Evolutionary conservation across 768 basidiomycete species (phyloP).

Genomic region (Mycena rosella): DNA sequence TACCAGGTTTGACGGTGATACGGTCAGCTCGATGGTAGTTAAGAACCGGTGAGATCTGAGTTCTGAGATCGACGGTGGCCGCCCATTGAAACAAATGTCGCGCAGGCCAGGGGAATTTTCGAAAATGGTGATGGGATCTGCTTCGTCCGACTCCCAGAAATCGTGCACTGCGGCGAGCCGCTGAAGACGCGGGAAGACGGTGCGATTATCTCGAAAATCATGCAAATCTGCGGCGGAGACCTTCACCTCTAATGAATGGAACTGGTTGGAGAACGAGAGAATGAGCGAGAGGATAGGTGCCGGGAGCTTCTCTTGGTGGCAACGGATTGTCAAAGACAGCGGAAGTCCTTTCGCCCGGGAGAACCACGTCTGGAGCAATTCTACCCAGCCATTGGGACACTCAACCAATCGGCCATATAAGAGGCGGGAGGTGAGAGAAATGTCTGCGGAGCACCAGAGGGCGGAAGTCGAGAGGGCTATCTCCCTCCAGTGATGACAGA

Average conservation of each 20-base stretch:
- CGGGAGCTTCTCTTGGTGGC: not conserved
- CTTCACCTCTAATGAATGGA: slow-evolving; percentile 2
- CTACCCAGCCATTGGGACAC: not conserved
- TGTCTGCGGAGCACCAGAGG: slow-evolving; percentile 1
- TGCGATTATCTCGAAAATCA: not conserved
- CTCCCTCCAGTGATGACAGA: slow-evolving; percentile 6
- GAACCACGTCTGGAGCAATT: slow-evolving; percentile 10
- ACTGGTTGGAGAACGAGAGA: not conserved
- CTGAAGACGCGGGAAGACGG: slow-evolving; percentile 4
- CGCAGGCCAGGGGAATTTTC: not conserved
- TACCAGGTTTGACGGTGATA: not conserved
- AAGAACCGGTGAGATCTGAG: slow-evolving; percentile 2
- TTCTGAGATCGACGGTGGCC: not conserved
- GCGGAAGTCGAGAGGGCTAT: slow-evolving; percentile 1
- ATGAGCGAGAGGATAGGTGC: slow-evolving; percentile 3
- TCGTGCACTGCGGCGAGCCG: slow-evolving; percentile 3
- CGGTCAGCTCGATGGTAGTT: slow-evolving; percentile 8
- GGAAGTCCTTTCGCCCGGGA: slow-evolving; percentile 2
- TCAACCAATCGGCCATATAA: too few species aligned
- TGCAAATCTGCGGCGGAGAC: not conserved
- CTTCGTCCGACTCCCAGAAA: not conserved
- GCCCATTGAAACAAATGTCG: not conserved
- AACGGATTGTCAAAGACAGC: slow-evolving; percentile 11
- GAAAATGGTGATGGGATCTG: slow-evolving; percentile 6
- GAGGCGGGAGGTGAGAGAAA: too few species aligned